Conservation (phyloP, 2,329 filamentous ascomycete species). For the Ilyonectria mors-panacis region DNA sequence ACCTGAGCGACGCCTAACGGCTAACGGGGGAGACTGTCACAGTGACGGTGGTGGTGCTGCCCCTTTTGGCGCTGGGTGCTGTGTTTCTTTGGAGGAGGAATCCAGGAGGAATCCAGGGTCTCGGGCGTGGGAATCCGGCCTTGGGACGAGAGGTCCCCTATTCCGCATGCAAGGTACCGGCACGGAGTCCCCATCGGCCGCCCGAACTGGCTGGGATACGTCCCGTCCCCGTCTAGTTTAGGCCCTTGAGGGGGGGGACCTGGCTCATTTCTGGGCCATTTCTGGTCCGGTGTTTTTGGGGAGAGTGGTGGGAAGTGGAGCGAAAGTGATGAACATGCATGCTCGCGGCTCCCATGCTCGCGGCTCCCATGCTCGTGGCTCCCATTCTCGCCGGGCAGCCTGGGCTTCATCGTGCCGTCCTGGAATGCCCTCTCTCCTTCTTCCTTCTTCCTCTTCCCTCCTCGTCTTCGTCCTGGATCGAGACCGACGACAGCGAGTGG, state of each 20-base stretch:
- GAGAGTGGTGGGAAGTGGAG: constrained; percentile 24
- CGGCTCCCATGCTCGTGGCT: neutral
- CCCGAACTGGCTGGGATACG: constrained; percentile 8
- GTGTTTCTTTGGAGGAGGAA: neutral
- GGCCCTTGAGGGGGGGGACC: neutral
- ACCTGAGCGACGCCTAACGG: neutral
- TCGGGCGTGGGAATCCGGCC: neutral
- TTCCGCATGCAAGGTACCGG: constrained; percentile 22
- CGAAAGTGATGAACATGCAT: constrained; percentile 5
- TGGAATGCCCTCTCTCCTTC: constrained; percentile 5
- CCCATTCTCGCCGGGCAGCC: constrained; percentile 1
- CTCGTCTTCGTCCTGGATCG: constrained; percentile 12
- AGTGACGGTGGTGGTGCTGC: constrained; percentile 4
- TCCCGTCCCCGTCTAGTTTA: neutral
- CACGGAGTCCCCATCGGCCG: constrained; percentile 1
- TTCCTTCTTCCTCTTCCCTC: neutral
- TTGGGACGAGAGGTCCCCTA: neutral
- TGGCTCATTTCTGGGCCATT: constrained; percentile 12
- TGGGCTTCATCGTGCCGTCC: neutral
- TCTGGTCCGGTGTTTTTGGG: constrained; percentile 24
- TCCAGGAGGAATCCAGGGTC: neutral
- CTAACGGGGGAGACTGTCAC: constrained; percentile 1
- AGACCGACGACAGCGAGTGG: constrained; percentile 19
- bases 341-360: constrained; percentile 7
- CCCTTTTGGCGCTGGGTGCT: neutral